Conservation (phyloP, 2,329 filamentous ascomycete genomes). For the Fusarium sp. region DNA sequence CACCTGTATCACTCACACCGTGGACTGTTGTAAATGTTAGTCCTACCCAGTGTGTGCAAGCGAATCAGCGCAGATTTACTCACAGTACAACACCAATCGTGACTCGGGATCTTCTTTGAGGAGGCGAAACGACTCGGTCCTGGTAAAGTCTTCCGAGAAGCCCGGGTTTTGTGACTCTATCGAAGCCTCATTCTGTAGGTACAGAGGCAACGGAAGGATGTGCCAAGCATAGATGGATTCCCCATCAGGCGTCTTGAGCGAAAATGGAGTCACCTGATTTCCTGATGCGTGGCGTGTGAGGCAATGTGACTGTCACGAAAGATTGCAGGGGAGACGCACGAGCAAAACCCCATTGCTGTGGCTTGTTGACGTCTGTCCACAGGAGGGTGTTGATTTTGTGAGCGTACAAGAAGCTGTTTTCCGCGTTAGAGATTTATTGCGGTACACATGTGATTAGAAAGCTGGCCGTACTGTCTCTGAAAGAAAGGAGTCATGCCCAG, state of each 20-base stretch:
- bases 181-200: constrained; percentile 75
- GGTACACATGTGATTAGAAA: constrained; percentile 14
- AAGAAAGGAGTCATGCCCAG: constrained; percentile 76
- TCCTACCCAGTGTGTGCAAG: neutral
- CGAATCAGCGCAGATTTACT: constrained; percentile 44
- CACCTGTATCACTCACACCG: constrained; percentile 62
- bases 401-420: constrained; percentile 79
- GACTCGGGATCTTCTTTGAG: constrained; percentile 73
- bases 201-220: constrained; percentile 82
- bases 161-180: constrained; percentile 66
- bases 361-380: constrained; percentile 79
- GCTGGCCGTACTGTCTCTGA: constrained; percentile 76
- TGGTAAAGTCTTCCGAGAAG: constrained; percentile 64
- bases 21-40: constrained; percentile 61
- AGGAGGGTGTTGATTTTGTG: constrained; percentile 80
- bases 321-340: constrained; percentile 61
- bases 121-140: constrained; percentile 69
- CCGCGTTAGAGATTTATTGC: constrained; percentile 29
- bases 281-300: constrained; percentile 58
- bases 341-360: constrained; percentile 88
- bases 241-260: constrained; percentile 78
- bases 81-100: constrained; percentile 73
- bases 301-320: neutral
- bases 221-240: constrained; percentile 91
- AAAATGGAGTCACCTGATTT: constrained; percentile 91